Base-by-base conservation (phyloP, 768 basidiomycete genomes). In the Agaricus sinodeliciosus region DNA sequence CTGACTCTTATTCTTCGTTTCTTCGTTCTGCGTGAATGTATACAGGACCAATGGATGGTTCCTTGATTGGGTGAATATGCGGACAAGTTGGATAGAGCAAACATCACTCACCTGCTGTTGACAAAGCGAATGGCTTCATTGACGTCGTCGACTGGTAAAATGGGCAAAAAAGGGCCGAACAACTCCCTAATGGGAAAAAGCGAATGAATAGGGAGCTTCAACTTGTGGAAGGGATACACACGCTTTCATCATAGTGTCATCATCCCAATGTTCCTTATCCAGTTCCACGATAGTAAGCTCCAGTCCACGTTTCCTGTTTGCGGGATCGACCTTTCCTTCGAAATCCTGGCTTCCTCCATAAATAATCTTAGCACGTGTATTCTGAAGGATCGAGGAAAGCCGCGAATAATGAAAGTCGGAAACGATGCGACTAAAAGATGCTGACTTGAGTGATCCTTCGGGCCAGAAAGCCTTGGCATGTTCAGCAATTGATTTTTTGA, bases 101-200 rank as follows among this genome's bases (percentile, higher is more conserved):
- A 26, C 22, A 37, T 15, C 15, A 7, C 73, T 15, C 46, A 84
- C 85, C 74, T 71, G 3, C 67, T 63, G 43, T 76, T 77, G 40
- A 87, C 64, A 58, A 80, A 80, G 1, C 72, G 69, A 35, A 86
- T 68, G 0, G 81, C 85, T 16, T 79, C 77, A 2, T 80, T 72
- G 6, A 85, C 49, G 48, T 64, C 69, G 28, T 81, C 76, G 0
- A 89, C 75, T 0, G 79, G 68, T 11, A 88, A 59, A 42, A 90
- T 71, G 0, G 87, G 80, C 6, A 90, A 60, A 19, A 90, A 63
- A 0, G 88, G 87, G 0, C 85, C 88, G 57, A 90, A 90, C 2
- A 88, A 63, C 62, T 90, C 88, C 55, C 86, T 87, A 22, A 57
- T 4, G 46, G 28, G 16, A 43, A 46, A 27, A 18, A 6, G 16